A percentile compares a stretch with the other conserved stretches of the same genome.
phyloP scores from a whole-genome alignment of 495 filamentous ascomycete species.

The Hypoxylon fuscum region DNA sequence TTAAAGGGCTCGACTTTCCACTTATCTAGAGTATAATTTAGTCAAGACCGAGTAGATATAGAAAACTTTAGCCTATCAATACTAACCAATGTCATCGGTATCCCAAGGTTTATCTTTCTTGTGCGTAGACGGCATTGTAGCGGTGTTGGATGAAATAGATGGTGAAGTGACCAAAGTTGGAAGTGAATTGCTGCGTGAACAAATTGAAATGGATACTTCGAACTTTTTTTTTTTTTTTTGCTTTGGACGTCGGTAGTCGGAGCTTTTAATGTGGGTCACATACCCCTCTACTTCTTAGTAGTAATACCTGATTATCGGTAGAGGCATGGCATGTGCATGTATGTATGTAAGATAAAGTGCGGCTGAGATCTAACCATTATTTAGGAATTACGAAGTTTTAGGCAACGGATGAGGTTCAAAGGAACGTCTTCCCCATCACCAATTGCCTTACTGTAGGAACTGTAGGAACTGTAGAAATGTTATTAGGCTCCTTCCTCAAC shows the following conservation, averaged over 20 bases:
- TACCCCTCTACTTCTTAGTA: constrained; percentile 15
- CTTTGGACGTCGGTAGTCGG: constrained; percentile 18
- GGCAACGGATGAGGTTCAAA: no score
- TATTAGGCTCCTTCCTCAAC: neutral
- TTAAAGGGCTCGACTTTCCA: constrained; percentile 94
- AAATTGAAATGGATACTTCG: no score
- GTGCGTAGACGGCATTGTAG: constrained; percentile 88
- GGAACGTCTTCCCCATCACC: no score
- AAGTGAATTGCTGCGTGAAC: no score
- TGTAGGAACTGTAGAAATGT: neutral
- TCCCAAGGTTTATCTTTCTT: constrained; percentile 98
- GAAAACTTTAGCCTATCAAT: neutral
- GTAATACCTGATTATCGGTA: no score
- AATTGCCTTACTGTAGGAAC: no score
- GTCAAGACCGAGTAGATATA: neutral
- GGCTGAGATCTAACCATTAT: neutral
- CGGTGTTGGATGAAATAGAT: constrained; percentile 7
- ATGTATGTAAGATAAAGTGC: constrained; percentile 16
- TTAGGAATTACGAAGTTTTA: no score
- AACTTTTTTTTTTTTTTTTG: constrained; percentile 37
- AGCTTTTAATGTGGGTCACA: constrained; percentile 17
- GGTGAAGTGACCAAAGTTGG: neutral
- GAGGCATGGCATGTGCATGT: no score
- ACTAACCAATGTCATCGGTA: constrained; percentile 78
- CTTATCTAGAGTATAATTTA: constrained; percentile 66